Percentiles rank a stretch among this genome's conserved stretches.
These are phyloP conservation scores for Microdochium nivale DNA, from an alignment of 2,329 filamentous ascomycete species.

Conservation along the genomic window DNA sequence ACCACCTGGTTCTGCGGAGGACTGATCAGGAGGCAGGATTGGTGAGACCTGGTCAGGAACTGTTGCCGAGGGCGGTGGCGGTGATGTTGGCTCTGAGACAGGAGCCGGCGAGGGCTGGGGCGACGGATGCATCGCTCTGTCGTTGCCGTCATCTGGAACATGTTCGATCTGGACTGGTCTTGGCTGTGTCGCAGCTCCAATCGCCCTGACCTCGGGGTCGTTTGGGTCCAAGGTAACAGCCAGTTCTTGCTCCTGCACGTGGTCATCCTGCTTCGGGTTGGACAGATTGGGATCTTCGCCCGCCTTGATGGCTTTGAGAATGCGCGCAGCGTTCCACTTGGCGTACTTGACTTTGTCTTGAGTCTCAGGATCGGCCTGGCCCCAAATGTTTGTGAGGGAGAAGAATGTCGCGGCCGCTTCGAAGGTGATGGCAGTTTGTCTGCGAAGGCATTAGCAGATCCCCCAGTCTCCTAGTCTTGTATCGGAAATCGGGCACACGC, in stretches of 20 bases:
- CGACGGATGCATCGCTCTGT: constrained; percentile 8
- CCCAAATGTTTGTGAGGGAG: constrained; percentile 81
- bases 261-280: constrained; percentile 62
- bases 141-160: constrained; percentile 33
- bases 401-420: constrained; percentile 89
- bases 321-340: constrained; percentile 90
- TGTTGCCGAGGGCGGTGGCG: constrained; percentile 16
- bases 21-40: constrained; percentile 18
- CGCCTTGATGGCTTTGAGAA: constrained; percentile 82
- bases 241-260: constrained; percentile 32
- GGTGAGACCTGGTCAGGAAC: constrained; percentile 22
- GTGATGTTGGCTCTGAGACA: constrained; percentile 26
- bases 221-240: constrained; percentile 46
- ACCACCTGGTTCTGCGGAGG: constrained; percentile 13
- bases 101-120: constrained; percentile 21
- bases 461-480: background rate
- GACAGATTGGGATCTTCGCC: constrained; percentile 87
- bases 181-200: constrained; percentile 14
- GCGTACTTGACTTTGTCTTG: constrained; percentile 88
- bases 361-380: constrained; percentile 62
- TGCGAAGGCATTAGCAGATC: constrained; percentile 20
- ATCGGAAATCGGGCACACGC: constrained; percentile 8
- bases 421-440: constrained; percentile 89
- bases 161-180: constrained; percentile 44
- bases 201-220: constrained; percentile 54